Base-by-base conservation (phyloP, 2,329 filamentous ascomycete species). In the Colletotrichum higginsianum region DNA sequence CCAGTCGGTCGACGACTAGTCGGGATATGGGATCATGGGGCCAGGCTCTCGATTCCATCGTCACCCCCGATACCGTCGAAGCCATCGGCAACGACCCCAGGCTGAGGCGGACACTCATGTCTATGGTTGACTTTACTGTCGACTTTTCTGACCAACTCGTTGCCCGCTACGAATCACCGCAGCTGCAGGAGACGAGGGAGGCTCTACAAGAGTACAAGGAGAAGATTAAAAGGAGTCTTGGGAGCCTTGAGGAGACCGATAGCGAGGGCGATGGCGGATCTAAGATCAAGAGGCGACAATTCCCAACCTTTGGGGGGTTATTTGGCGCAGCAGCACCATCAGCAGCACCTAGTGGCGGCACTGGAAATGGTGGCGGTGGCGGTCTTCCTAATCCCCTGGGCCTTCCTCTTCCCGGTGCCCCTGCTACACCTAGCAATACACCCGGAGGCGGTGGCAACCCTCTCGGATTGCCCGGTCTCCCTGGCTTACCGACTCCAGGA, bases 71-170 rank as follows among this genome's bases (percentile, higher is more conserved):
- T 12, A 70, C 73, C 1, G 62, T 61, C 23, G 53, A 70, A 4
- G 62, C 72, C 4, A 61, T 75, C 49, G 68, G 73, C 2, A 69
- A 40, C 46, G 73, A 75, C 18, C 40, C 57, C 26, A 65, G 61
- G 42, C 62, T 75, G 12, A 61, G 68, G 2, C 65, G 68, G 30
- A 73, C 68, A 2, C 50, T 75, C 4, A 40, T 75, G 50, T 57
- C 63, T n/a, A 64, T 75, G 61, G 72, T 75, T 2, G 73, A 75
- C 40, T 66, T 70, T 42, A 74, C 62, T 4, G 62, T 61, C 15
- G 73, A 75, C 5, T 40, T 75, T 15, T 72, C 73, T 1, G 62
- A 70, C 2, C 44, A 63, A 11, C 56, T 75, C 1, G 72, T 60
- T 3, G 49, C 61, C 1, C 68, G 58, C 3, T 67, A 73, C 42